Percentiles rank a stretch among this genome's conserved stretches.
phyloP scores from a whole-genome alignment of 148 eudicot species.

The Pharnaceum exiguum region DNA sequence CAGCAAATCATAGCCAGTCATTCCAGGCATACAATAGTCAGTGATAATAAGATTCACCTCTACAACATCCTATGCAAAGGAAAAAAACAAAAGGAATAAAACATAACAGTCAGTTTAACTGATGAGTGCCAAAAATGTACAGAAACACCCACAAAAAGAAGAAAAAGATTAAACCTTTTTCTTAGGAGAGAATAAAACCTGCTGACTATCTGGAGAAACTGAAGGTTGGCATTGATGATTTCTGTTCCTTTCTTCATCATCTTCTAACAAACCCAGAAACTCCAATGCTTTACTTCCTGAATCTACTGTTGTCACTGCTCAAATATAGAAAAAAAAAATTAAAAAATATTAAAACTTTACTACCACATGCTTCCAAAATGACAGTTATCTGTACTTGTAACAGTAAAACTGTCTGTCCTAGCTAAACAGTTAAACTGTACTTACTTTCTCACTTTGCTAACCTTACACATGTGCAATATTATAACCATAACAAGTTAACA shows the following conservation, averaged over 20 bases:
- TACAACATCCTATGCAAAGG: slow-evolving; percentile 41
- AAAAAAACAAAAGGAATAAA: not conserved
- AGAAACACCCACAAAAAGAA: not conserved
- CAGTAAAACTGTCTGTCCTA: too few species aligned
- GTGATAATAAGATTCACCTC: slow-evolving; percentile 88
- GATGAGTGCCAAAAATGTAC: not conserved
- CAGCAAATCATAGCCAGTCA: slow-evolving; percentile 98
- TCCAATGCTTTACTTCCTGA: slow-evolving; percentile 93
- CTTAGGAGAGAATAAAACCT: slow-evolving; percentile 28
- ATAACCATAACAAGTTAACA: too few species aligned
- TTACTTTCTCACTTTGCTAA: too few species aligned
- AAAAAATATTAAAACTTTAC: too few species aligned
- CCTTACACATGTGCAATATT: too few species aligned
- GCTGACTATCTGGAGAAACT: slow-evolving; percentile 43
- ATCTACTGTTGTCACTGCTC: slow-evolving; percentile 92
- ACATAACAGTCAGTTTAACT: not conserved
- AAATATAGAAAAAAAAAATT: slow-evolving; percentile 17
- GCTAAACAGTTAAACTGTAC: too few species aligned
- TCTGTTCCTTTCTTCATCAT: slow-evolving; percentile 30
- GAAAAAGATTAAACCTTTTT: slow-evolving; percentile 2
- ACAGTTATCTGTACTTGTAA: too few species aligned
- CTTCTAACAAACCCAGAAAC: slow-evolving; percentile 61
- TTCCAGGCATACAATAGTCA: slow-evolving; percentile 97
- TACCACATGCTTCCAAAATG: too few species aligned
- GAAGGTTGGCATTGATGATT: slow-evolving; percentile 31